Evolutionary conservation across 108 stramenopile species (phyloP), one percentile per base, ranked within the genome.

Genomic region (Fistulifera pelliculosa): DNA sequence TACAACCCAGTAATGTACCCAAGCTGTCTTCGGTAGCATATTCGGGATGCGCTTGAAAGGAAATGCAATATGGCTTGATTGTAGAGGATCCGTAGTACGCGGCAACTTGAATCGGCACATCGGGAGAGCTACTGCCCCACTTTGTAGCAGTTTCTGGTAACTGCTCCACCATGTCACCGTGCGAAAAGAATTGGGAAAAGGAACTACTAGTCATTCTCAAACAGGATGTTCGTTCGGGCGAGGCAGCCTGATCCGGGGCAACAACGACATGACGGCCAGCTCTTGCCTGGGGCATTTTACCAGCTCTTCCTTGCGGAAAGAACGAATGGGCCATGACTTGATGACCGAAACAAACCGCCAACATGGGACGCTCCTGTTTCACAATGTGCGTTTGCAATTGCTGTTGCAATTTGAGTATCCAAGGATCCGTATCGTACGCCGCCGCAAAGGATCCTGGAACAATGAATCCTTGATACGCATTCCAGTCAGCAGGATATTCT

Each of bases 291-390:
- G 58, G 69, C 53, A 51, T 56, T 47, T 50, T 23, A 38, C 39
- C 15, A 14, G 57, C 58, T 41, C 38, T 23, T 59, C 72, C 62
- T 27, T 47, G n/a, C 5, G 12, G 35, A 12, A 45, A 47, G 28
- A 85, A 83, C 16, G 89, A 69, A 64, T 91, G 89, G 7, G 89
- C 83, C 27, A 79, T 71, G 13, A 79, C 27, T 50, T 91, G 89
- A 70, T 87, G 89, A 19, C 89, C 89, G 61, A 91, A 91, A 54
- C 89, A 91, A 27, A 91, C 56, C 2, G 71, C 89, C 55, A 91
- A 41, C 0, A 85, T 83, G 16, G 64, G 64, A 18, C 74, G 52
- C 17, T 64, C 53, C 11, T 72, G 65, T 3, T 27, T 49, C n/a
- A 80, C 70, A 54, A 91, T 48, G 31, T 75, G 71, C 17, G 59